phyloP scores from a whole-genome alignment of 163 green algal genomes.

The Chlamydomonas reinhardtii region DNA sequence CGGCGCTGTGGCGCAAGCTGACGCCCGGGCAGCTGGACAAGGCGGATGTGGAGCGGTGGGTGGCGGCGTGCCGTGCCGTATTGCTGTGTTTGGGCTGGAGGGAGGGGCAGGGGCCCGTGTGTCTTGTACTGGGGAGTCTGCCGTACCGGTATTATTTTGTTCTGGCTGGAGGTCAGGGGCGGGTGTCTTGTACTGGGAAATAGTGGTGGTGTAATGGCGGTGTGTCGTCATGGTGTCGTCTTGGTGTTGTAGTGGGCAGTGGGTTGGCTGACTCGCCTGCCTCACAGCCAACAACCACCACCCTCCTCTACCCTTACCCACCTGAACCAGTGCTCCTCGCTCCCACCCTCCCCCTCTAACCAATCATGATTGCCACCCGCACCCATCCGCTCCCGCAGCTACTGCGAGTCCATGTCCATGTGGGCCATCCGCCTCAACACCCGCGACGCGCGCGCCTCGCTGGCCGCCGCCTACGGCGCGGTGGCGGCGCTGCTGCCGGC shows the following conservation, averaged over 20 bases:
- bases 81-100: neutral
- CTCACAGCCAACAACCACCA: no score
- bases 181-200: no score
- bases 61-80: neutral
- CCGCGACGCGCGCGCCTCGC: conserved; percentile 62
- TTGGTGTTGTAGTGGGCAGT: no score
- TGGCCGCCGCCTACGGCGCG: conserved; percentile 67
- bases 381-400: conserved; percentile 5
- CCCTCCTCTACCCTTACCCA: no score
- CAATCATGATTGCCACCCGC: neutral
- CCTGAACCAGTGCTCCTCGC: no score
- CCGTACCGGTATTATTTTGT: no score
- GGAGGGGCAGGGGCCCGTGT: no score
- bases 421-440: conserved; percentile 70
- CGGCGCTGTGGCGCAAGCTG: conserved; percentile 69
- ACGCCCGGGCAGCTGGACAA: conserved; percentile 9
- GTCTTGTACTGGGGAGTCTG: no score
- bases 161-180: no score
- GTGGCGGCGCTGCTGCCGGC: conserved; percentile 63
- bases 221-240: no score
- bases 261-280: no score
- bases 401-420: conserved; percentile 66
- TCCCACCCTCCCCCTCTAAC: neutral
- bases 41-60: neutral
- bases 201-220: no score